Conservation (phyloP, 225 moss, liverwort and hornwort species). For the Rhytidiadelphus loreus region DNA sequence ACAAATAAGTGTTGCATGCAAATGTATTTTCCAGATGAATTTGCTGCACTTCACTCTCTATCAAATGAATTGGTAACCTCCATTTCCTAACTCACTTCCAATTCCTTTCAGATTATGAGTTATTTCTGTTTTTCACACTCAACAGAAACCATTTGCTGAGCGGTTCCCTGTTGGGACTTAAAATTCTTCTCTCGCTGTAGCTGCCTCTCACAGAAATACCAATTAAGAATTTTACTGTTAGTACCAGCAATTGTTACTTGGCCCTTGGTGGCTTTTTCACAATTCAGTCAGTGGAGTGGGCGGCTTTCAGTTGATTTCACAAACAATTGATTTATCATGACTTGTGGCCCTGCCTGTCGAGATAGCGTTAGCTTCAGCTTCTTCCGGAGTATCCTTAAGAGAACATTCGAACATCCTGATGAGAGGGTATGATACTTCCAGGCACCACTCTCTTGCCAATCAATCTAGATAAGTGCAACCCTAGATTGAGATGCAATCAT, state of each 20-base stretch:
- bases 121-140: neutral
- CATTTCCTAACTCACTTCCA: neutral
- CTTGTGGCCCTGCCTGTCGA: neutral
- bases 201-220: neutral
- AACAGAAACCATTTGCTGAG: neutral
- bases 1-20: neutral
- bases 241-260: neutral
- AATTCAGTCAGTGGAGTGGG: neutral
- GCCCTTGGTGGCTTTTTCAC: neutral
- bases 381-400: neutral
- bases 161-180: neutral
- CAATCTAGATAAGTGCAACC: too few species aligned
- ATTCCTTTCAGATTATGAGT: too few species aligned
- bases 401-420: neutral
- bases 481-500: neutral
- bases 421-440: neutral
- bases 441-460: neutral
- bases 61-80: neutral
- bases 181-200: neutral
- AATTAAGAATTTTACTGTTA: neutral
- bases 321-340: neutral
- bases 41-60: neutral
- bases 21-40: neutral
- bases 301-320: neutral
- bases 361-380: neutral